Evolutionary conservation across 768 basidiomycete genomes (phyloP), one percentile per base, ranked within the genome.

Genomic region (Leccinum subgranulosum): DNA sequence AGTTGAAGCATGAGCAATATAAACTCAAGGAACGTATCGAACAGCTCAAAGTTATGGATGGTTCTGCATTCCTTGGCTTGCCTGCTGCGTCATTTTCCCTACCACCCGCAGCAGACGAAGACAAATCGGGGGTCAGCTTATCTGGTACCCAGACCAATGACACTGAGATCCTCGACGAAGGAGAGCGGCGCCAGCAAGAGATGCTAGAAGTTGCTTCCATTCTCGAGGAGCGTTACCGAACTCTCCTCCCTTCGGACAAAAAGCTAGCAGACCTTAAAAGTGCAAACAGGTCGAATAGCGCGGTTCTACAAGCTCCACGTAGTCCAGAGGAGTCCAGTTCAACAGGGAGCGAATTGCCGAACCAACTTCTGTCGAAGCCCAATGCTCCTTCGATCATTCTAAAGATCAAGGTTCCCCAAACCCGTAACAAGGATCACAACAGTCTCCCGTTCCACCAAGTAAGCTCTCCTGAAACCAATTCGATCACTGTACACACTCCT

Each of bases 1-100:
- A 93, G 69, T 81, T 95, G 54, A 88, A 90, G 72, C 88, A 93
- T 62, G 92, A 94, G 67, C 91, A 93, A 64, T 93, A 94, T 75
- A 92, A 93, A 69, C 84, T 96, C 66, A 88, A 89, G 71, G 88
- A 93, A 66, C 84, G 93, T 34, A 88, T 94, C 59, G 92, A 94
- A 52, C 88, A 94, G 66, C 79, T 94, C 55, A 81, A 79, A 55
- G 79, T 77, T 27, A 88, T 94, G 85, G 89, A 92, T 58, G 72
- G 80, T 49, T 72, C 81, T 54, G 85, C 87, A 3, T 92, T 92
- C 71, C 80, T 90, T 29, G 66, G 77, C 27, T 74, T 88, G 47
- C 81, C 86, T 41, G 80, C 84, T 6, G 73, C 81, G 17, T 78
- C 77, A 34, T 90, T 90, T 68, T 75, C 83, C n/a, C 54, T 54